Percentiles rank a stretch among this genome's conserved stretches.
phyloP scores from a whole-genome alignment of 1,284 basidiomycete species.

The Irpex rosettiformis region DNA sequence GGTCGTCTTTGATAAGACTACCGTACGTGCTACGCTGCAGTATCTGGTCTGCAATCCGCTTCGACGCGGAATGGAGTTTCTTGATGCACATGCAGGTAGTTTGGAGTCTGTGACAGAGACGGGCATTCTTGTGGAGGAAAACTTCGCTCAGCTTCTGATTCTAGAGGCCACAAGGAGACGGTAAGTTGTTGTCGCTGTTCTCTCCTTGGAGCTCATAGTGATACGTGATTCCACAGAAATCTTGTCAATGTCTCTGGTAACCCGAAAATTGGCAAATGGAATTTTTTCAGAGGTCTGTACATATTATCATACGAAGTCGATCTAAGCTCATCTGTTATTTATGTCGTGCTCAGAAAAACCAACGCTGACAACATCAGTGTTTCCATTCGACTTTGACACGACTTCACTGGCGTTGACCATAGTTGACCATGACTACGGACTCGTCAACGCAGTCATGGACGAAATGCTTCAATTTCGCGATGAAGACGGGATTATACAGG shows the following conservation, averaged over 20 bases:
- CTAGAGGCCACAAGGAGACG: constrained; percentile 49
- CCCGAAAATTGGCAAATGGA: constrained; percentile 39
- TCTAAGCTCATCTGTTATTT: no score
- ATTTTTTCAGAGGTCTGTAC: constrained; percentile 47
- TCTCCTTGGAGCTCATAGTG: not conserved
- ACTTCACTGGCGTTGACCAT: constrained; percentile 47
- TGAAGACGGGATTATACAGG: constrained; percentile 49
- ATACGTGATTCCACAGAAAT: constrained; percentile 22
- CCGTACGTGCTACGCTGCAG: constrained; percentile 41
- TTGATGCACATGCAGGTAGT: constrained; percentile 37
- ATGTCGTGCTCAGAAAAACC: constrained; percentile 27
- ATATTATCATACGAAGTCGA: no score
- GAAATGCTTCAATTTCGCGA: constrained; percentile 49
- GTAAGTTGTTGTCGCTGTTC: constrained; percentile 26
- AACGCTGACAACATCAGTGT: constrained; percentile 30
- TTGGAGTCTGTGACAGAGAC: constrained; percentile 43
- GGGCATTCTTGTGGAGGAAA: constrained; percentile 43
- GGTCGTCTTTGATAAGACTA: constrained; percentile 45
- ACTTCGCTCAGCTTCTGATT: constrained; percentile 55
- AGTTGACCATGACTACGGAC: constrained; percentile 30
- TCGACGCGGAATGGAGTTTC: constrained; percentile 37
- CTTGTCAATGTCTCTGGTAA: constrained; percentile 41
- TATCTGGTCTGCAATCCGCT: constrained; percentile 47
- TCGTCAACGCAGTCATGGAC: constrained; percentile 44
- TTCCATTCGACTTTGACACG: constrained; percentile 50